Conservation (phyloP, 352 stramenopile species). For the Phytophthora agathidicida region DNA sequence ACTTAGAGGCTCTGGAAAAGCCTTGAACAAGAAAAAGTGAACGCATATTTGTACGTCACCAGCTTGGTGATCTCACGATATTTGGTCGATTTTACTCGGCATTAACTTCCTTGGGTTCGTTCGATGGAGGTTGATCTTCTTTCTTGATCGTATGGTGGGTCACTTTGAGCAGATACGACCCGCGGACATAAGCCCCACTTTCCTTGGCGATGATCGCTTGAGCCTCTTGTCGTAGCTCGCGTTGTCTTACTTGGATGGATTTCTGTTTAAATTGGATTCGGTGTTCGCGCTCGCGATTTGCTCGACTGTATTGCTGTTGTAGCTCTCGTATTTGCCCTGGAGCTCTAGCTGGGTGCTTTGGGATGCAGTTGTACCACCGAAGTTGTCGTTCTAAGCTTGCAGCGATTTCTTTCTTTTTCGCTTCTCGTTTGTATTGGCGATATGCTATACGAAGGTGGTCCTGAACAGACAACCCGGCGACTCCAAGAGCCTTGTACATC, state of each 20-base stretch:
- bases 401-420: constrained; percentile 17
- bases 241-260: constrained; percentile 10
- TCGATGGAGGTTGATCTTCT: neutral
- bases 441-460: constrained; percentile 41
- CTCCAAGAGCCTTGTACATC: constrained; percentile 46
- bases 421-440: constrained; percentile 19
- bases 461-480: constrained; percentile 39
- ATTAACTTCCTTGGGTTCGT: neutral
- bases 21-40: constrained; percentile 51
- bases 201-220: constrained; percentile 29
- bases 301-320: neutral
- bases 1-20: constrained; percentile 59
- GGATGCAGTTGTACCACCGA: constrained; percentile 45
- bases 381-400: constrained; percentile 30
- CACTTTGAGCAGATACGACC: constrained; percentile 52
- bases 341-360: constrained; percentile 5
- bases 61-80: neutral
- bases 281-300: constrained; percentile 6
- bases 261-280: constrained; percentile 7
- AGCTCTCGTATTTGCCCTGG: constrained; percentile 27
- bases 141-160: constrained; percentile 1
- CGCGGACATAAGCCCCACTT: constrained; percentile 39
- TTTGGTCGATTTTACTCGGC: neutral
- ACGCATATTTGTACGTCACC: neutral
- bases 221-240: constrained; percentile 32